A percentile compares a stretch with the other conserved stretches of the same genome.
phyloP scores from a whole-genome alignment of 805 yeast genomes.

The Wickerhamomyces hampshirensis region DNA sequence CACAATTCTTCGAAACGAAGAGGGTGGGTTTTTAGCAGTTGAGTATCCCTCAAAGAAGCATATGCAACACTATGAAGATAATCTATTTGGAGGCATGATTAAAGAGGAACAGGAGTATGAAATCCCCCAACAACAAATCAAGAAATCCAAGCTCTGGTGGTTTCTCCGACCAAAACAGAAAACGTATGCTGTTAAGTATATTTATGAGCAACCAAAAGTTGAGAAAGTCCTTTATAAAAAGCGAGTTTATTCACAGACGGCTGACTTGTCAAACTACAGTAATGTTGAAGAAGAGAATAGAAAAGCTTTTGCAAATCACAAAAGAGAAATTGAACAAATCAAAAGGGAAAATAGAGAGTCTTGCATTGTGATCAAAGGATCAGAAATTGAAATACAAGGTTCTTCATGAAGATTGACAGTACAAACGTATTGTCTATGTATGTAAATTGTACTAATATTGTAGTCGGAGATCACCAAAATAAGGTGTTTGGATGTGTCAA shows the following conservation, averaged over 20 bases:
- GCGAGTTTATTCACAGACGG: neutral
- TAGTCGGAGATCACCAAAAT: no score
- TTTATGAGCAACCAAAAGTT: neutral
- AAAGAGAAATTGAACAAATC: no score
- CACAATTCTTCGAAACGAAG: neutral
- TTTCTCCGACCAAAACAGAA: slow-evolving; percentile 1
- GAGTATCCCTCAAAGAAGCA: neutral
- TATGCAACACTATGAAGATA: neutral
- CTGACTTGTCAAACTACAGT: neutral
- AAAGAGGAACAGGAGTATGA: neutral
- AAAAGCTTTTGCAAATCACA: no score
- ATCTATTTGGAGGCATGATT: neutral
- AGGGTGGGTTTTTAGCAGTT: neutral
- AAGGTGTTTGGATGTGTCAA: no score
- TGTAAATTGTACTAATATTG: no score
- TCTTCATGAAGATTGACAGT: no score
- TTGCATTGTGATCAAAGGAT: no score
- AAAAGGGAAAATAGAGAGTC: no score
- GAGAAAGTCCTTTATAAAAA: neutral
- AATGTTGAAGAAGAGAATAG: neutral
- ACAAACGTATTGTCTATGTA: no score
- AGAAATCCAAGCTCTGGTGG: neutral
- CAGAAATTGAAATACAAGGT: no score
- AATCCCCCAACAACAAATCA: neutral
- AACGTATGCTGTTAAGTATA: neutral